Conservation (phyloP, 2,329 filamentous ascomycete genomes). For the Penicillium janthinellum region DNA sequence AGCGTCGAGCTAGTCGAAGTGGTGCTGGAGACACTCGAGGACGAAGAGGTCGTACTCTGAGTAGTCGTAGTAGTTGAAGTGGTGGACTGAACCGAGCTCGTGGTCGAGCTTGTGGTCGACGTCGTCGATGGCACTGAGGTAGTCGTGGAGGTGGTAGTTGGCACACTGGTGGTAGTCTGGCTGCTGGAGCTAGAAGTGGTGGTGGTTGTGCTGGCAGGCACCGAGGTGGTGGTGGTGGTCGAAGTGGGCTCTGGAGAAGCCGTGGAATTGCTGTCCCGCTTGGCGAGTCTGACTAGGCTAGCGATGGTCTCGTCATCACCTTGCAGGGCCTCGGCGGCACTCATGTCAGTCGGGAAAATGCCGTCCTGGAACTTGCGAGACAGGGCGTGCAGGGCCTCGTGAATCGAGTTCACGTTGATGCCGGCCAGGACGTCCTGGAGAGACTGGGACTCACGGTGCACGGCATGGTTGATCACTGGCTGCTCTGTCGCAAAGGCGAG, state of each 20-base stretch:
- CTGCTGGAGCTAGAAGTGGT: slow-evolving; percentile 16
- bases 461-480: slow-evolving; percentile 12
- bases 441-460: slow-evolving; percentile 34
- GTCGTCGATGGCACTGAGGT: slow-evolving; percentile 26
- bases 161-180: slow-evolving; percentile 3
- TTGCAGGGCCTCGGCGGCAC: slow-evolving; percentile 65
- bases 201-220: slow-evolving; percentile 17
- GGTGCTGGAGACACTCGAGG: not conserved
- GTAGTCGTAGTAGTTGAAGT: not conserved
- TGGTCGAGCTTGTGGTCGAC: slow-evolving; percentile 28
- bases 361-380: slow-evolving; percentile 68
- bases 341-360: slow-evolving; percentile 65
- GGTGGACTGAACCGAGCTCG: slow-evolving; percentile 3
- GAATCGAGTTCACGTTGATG: slow-evolving; percentile 62
- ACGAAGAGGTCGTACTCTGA: not conserved
- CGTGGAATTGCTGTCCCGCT: slow-evolving; percentile 53
- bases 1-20: slow-evolving; percentile 20
- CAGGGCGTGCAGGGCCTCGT: slow-evolving; percentile 66
- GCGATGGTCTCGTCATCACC: slow-evolving; percentile 63
- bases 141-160: slow-evolving; percentile 8
- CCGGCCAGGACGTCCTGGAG: slow-evolving; percentile 60
- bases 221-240: slow-evolving; percentile 3
- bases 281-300: slow-evolving; percentile 64
- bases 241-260: slow-evolving; percentile 13
- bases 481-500: slow-evolving; percentile 28